phyloP scores from a whole-genome alignment of 495 filamentous ascomycete species.

The Cudoniella acicularis region DNA sequence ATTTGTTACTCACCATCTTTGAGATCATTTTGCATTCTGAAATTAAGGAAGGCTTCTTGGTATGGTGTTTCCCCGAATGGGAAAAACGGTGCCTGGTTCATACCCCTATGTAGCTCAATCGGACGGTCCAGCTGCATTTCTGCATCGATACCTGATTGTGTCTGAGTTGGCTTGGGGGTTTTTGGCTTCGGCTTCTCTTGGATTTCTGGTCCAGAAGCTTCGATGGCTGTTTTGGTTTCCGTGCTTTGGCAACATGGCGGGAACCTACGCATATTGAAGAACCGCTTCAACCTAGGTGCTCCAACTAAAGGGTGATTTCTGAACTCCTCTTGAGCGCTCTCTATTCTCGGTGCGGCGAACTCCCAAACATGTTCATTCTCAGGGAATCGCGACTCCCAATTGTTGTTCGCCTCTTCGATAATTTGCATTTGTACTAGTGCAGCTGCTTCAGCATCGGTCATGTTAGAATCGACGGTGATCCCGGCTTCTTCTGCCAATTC shows the following conservation, averaged over 20 bases:
- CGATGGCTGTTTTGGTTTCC: slow-evolving; percentile 4
- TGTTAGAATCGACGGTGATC: not conserved
- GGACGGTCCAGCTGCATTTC: not conserved
- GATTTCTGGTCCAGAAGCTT: slow-evolving; percentile 8
- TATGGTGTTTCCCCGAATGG: slow-evolving; percentile 25
- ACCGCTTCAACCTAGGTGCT: not conserved
- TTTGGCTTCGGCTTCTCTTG: slow-evolving; percentile 1
- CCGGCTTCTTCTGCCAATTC: slow-evolving; percentile 15
- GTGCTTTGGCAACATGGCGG: slow-evolving; percentile 14
- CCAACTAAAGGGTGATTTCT: not conserved
- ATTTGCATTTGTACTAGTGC: slow-evolving; percentile 20
- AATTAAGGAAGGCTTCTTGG: slow-evolving; percentile 18
- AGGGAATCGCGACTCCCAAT: slow-evolving; percentile 24
- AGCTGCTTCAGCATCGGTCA: slow-evolving; percentile 4
- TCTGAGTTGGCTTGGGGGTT: not conserved
- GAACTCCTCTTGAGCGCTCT: not conserved
- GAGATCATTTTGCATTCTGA: slow-evolving; percentile 19
- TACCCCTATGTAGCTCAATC: slow-evolving; percentile 9
- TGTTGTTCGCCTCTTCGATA: slow-evolving; percentile 22
- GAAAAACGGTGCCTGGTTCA: slow-evolving; percentile 11
- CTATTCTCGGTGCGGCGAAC: slow-evolving; percentile 11
- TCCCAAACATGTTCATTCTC: slow-evolving; percentile 26
- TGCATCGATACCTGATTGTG: not conserved
- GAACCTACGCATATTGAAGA: slow-evolving; percentile 18
- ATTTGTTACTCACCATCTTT: slow-evolving; percentile 18